Evolutionary conservation across 2,329 filamentous ascomycete genomes (phyloP), one percentile per base, ranked within the genome.

Genomic region (Periconia macrospinosa): DNA sequence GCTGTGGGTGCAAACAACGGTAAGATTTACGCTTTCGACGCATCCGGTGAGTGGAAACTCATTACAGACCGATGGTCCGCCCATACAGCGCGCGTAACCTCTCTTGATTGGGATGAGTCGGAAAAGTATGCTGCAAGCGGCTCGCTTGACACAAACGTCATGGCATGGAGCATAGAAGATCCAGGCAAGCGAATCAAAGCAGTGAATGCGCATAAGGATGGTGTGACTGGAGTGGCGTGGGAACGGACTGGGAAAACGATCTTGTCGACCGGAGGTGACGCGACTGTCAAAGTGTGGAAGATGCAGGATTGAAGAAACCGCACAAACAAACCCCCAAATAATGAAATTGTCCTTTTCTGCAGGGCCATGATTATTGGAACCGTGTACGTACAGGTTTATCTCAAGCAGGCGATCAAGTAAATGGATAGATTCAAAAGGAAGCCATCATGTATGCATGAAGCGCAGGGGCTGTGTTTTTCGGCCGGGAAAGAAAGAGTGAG

Each of bases 171-270:
- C 71, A 75, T 97, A 52, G 78, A 80, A 42, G 90, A 91, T 70
- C 93, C 93, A 0, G 92, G 91, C 2, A 90, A 90, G 74, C 84
- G 93, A 62, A 84, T 95, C 62, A 93, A 94, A 78, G 88, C 86
- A 14, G 77, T 86, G 19, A 96, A 96, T 69, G 92, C 93, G 47
- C 94, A 99, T 78, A 97, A 97, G 77, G 94, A 97, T 69, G 94
- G 94, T 10, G 92, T 97, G 17, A 91, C 89, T 62, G 93, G 90
- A 15, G 88, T 97, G 15, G 83, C 83, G 13, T 99, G 93, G 92
- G 81, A 90, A 80, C 62, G 63, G 53, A 80, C 53, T 75, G 61
- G 59, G 7, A 90, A 84, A 76, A 81, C 97, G 47, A 86, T 90
- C 10, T 37, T 27, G 8, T 95, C 88, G 62, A 85, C 86, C 5